These are phyloP conservation scores for Neonectria sp. DNA, from an alignment of 2,329 filamentous ascomycete genomes.

Conservation along the genomic window DNA sequence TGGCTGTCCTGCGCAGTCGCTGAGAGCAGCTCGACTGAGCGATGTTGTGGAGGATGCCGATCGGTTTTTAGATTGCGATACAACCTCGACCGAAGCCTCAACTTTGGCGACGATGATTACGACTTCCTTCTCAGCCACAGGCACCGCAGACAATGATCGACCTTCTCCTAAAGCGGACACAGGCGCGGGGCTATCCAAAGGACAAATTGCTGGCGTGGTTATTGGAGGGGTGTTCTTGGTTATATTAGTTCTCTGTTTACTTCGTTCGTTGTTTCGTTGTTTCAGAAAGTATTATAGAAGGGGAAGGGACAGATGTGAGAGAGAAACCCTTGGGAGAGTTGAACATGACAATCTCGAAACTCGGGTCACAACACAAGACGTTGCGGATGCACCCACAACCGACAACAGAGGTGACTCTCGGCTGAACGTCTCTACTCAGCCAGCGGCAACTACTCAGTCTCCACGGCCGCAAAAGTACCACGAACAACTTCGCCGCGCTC, in stretches of 20 bases:
- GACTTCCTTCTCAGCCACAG: neutral
- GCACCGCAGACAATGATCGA: neutral
- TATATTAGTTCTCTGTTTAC: neutral
- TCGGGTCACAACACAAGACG: neutral
- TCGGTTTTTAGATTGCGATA: conserved; percentile 3
- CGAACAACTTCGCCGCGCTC: no score
- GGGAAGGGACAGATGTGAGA: neutral
- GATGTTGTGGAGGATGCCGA: conserved; percentile 7
- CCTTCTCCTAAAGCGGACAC: neutral
- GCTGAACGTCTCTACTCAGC: neutral
- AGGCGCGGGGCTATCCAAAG: neutral
- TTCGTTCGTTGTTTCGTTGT: no score
- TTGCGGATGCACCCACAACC: neutral
- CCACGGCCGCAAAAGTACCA: no score
- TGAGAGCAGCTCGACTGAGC: conserved; percentile 38
- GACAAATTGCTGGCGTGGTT: neutral
- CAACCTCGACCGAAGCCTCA: neutral
- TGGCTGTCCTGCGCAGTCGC: conserved; percentile 29
- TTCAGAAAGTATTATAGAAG: neutral
- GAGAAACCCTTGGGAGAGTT: no score
- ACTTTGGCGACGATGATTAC: neutral
- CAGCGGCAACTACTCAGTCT: no score
- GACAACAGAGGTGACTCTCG: neutral
- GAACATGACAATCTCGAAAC: neutral
- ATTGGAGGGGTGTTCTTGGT: neutral